Percentiles rank a stretch among this genome's conserved stretches.
phyloP scores from a whole-genome alignment of 2,329 filamentous ascomycete species.

The Diaporthe ampelina region DNA sequence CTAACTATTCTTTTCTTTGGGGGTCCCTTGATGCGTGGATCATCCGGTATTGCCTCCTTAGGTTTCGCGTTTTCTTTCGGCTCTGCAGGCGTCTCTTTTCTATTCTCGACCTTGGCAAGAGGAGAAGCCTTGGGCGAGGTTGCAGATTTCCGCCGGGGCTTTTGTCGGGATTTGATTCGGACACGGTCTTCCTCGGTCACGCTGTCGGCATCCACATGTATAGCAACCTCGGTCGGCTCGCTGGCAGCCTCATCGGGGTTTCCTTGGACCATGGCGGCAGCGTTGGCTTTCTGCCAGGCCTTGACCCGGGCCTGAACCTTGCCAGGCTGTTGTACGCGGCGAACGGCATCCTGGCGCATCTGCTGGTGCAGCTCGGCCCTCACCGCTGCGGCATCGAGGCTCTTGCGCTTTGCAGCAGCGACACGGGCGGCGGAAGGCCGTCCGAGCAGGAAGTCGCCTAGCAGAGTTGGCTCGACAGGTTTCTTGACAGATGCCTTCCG shows the following conservation, averaged over 20 bases:
- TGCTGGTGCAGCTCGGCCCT: conserved; percentile 68
- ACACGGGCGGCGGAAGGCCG: conserved; percentile 69
- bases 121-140: conserved; percentile 47
- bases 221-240: conserved; percentile 72
- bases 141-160: conserved; percentile 51
- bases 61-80: conserved; percentile 40
- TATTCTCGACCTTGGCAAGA: conserved; percentile 48
- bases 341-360: conserved; percentile 71
- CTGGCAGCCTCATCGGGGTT: conserved; percentile 66
- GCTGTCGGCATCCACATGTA: conserved; percentile 71
- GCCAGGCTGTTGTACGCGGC: conserved; percentile 72
- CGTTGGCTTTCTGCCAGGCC: conserved; percentile 86
- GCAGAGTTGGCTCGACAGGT: conserved; percentile 60
- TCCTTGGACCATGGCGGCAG: conserved; percentile 69
- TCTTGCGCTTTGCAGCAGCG: conserved; percentile 64
- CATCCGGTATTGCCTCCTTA: conserved; percentile 46
- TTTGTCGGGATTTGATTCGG: conserved; percentile 68
- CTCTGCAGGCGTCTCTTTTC: conserved; percentile 43
- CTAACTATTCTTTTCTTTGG: conserved; percentile 95
- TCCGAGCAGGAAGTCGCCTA: conserved; percentile 71
- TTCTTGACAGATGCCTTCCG: conserved; percentile 55
- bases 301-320: conserved; percentile 85
- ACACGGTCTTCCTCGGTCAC: conserved; percentile 73
- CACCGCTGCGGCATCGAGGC: conserved; percentile 66
- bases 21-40: conserved; percentile 66